A percentile compares a stretch with the other conserved stretches of the same genome.
phyloP scores from a whole-genome alignment of 129 eudicot genomes.

The Lonicera japonica region DNA sequence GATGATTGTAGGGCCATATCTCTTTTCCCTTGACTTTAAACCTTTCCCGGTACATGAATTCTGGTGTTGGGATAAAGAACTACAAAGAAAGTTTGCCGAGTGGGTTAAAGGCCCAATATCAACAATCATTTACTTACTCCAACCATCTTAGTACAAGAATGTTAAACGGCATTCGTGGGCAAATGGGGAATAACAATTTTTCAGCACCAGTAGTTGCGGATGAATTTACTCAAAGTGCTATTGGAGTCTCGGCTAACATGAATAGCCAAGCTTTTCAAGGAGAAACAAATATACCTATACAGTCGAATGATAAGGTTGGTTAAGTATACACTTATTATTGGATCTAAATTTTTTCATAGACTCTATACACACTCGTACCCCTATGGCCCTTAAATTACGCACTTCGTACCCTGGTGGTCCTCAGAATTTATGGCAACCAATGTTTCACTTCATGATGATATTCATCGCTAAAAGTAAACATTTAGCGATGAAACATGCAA shows the following conservation, averaged over 20 bases:
- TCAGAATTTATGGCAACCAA: no score
- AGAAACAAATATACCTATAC: slow-evolving; percentile 9
- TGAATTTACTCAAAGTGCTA: slow-evolving; percentile 5
- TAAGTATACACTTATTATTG: neutral
- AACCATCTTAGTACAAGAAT: slow-evolving; percentile 13
- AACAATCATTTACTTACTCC: slow-evolving; percentile 17
- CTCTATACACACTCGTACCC: no score
- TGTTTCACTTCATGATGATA: no score
- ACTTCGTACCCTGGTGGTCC: no score
- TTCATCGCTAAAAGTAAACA: no score
- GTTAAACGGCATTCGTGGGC: slow-evolving; percentile 9
- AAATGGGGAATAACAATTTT: slow-evolving; percentile 5
- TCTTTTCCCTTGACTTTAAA: slow-evolving; percentile 67
- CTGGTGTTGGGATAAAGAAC: slow-evolving; percentile 41
- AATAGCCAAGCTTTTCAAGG: slow-evolving; percentile 13
- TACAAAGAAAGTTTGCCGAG: slow-evolving; percentile 28
- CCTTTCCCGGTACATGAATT: slow-evolving; percentile 41
- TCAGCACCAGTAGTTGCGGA: slow-evolving; percentile 12
- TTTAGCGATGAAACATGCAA: no score
- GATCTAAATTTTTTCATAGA: no score
- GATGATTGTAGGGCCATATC: slow-evolving; percentile 65
- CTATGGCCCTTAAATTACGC: no score
- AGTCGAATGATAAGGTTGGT: slow-evolving; percentile 29
- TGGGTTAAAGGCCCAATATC: slow-evolving; percentile 7
- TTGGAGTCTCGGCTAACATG: slow-evolving; percentile 3